These are phyloP conservation scores for Debaryomyces psychrophilus DNA, from an alignment of 1,139 yeast genomes.

Conservation along the genomic window DNA sequence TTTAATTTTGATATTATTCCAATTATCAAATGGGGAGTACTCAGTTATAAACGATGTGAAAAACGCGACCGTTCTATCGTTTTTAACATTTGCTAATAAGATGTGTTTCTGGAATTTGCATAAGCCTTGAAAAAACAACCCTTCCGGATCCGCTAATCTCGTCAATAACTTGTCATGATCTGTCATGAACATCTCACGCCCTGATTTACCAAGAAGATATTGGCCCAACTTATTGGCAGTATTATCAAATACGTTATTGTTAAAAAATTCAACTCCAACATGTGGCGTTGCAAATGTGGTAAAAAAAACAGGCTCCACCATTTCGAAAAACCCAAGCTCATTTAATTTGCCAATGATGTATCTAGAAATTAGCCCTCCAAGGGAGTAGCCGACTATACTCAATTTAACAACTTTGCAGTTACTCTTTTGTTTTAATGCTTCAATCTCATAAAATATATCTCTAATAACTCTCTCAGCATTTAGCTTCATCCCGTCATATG, in stretches of 20 bases:
- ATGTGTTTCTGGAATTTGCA: conserved; percentile 57
- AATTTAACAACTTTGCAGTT: conserved; percentile 40
- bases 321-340: conserved; percentile 56
- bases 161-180: conserved; percentile 50
- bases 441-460: conserved; percentile 63
- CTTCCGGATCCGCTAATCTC: conserved; percentile 58
- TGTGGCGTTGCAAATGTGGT: conserved; percentile 94
- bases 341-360: conserved; percentile 72
- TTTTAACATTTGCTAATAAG: conserved; percentile 71
- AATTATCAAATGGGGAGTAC: conserved; percentile 51
- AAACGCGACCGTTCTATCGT: conserved; percentile 67
- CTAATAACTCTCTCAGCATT: conserved; percentile 70
- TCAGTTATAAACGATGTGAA: conserved; percentile 56
- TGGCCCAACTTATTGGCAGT: conserved; percentile 63
- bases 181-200: conserved; percentile 67
- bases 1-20: conserved; percentile 42
- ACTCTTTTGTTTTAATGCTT: conserved; percentile 45
- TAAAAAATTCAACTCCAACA: conserved; percentile 64
- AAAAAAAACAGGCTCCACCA: conserved; percentile 63
- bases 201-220: conserved; percentile 69
- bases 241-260: conserved; percentile 42
- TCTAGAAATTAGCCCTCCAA: conserved; percentile 52
- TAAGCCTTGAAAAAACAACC: conserved; percentile 58
- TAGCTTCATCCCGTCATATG: conserved; percentile 81
- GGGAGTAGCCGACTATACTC: conserved; percentile 48